Base-by-base conservation (phyloP, 202 grass and related monocot genomes). In the Carex arenaria region DNA sequence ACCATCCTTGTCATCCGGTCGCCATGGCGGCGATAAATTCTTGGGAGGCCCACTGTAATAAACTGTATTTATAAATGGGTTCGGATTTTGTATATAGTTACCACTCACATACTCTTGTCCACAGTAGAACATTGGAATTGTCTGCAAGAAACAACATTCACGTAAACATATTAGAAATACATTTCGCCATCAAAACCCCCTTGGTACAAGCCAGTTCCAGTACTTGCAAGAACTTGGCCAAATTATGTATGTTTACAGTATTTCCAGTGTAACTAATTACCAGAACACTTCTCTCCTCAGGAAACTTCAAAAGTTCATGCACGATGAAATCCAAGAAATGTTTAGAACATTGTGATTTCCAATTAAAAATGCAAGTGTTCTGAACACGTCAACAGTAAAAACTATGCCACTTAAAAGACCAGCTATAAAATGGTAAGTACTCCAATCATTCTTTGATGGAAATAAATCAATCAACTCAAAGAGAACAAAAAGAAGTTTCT, bases 1-100 rank as follows among this genome's bases (percentile, higher is more conserved):
- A 4, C 95, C 95, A 86, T 98, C 92, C 84, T 98, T 98, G 83
- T 98, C 92, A 86, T 98, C 92, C 0, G 92, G 84, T 64, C 92
- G 91, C 95, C 92, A 92, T 49, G 95, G 95, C 60, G 95, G 95
- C 26, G 92, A 98, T 80, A 83, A 53, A 87, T 93, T 90, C 34
- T 83, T 88, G 4, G 87, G 89, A 17, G 86, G 88, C 36, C 86
- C 90, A 55, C 80, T 43, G 84, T 91, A 90, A 87, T 92, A 93
- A 32, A 83, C 52, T 23, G 83, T 57, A 64, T 54, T 67, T 80
- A 90, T 83, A 62, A 83, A 87, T 42, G 89, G 85, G 1, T 86
- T 89, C 0, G 86, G 87, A 83, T 91, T 72, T 66, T 93, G 83
- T 49, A 88, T 83, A 8, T 82, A 64, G 74, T 84, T 89, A 30